Base-by-base conservation (phyloP, 352 stramenopile species). In the Phytopythium sindhum region DNA sequence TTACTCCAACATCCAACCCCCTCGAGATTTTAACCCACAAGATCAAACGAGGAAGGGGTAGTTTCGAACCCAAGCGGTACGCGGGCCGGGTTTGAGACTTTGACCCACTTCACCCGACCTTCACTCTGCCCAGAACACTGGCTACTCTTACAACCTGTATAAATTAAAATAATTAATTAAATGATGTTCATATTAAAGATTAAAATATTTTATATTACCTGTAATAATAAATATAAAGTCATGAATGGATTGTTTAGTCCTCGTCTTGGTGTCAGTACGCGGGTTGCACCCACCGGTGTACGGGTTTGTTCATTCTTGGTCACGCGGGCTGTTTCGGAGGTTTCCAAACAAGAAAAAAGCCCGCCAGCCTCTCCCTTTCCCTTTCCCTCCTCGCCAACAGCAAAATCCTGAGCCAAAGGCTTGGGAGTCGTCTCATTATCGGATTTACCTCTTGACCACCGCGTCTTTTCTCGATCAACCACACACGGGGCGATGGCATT, bases 401-500 rank as follows among this genome's bases (percentile, higher is more conserved):
- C 41, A 48, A 48, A 48, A 48, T 5, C 4, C 41, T 10, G 7
- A 39, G 33, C 10, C 33, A 39, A 39, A 23, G 41, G 41, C 37
- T 24, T 19, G 7, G 15, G 3, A 2, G 8, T n/a, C 17, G 8
- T 7, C 26, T 56, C 50, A 56, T 56, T 56, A 35, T 41, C 50
- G 17, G 15, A 56, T 56, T 35, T 24, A 28, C 50, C 26, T 35
- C 24, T 14, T n/a, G 26, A 24, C 5, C 19, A 33, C 53, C 31
- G 24, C 33, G 4, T 31, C 31, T 21, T 26, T 24, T 29, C 55
- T 69, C 67, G 23, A 35, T 9, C 26, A 19, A 33, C 23, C 23
- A 33, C 28, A 19, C 6, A 15, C 24, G 24, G 21, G 12, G 29
- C 19, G 44, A 78, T 78, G 68, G 65, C 62, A 33, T 74, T 69